phyloP scores from a whole-genome alignment of 805 yeast genomes.

The Candida argentea region DNA sequence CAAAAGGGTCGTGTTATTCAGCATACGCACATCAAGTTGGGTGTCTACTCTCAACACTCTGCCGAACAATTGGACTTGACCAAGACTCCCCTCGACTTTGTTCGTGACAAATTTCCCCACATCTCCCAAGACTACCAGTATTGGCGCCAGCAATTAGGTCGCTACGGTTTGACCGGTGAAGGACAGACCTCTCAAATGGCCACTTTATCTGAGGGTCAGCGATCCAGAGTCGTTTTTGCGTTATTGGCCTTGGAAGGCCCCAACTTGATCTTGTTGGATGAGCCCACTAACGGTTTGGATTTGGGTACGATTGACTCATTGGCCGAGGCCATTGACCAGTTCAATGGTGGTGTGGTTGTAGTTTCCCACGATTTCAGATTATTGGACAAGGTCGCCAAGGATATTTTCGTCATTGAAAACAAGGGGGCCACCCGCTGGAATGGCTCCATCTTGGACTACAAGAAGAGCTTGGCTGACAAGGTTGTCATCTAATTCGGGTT shows the following conservation, averaged over 20 bases:
- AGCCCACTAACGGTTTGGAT: slow-evolving; percentile 99
- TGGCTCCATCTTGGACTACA: slow-evolving; percentile 81
- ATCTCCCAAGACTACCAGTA: slow-evolving; percentile 97
- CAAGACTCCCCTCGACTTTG: slow-evolving; percentile 91
- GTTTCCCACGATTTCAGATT: slow-evolving; percentile 99
- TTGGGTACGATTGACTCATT: slow-evolving; percentile 96
- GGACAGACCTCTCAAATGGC: slow-evolving; percentile 99
- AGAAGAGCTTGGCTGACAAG: slow-evolving; percentile 86
- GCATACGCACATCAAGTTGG: slow-evolving; percentile 95
- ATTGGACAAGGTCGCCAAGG: slow-evolving; percentile 94
- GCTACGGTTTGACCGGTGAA: slow-evolving; percentile 98
- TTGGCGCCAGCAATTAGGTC: slow-evolving; percentile 96
- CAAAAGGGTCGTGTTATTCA: slow-evolving; percentile 93
- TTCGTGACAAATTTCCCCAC: slow-evolving; percentile 82
- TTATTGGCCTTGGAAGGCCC: slow-evolving; percentile 91
- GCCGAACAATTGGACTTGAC: slow-evolving; percentile 96
- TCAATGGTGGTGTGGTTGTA: slow-evolving; percentile 96
- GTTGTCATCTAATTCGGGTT: slow-evolving; percentile 60
- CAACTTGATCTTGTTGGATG: slow-evolving; percentile 89
- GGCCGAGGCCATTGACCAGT: slow-evolving; percentile 90
- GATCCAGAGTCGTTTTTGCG: slow-evolving; percentile 98
- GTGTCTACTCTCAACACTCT: slow-evolving; percentile 98
- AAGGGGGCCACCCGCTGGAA: slow-evolving; percentile 96
- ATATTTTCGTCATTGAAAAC: slow-evolving; percentile 92
- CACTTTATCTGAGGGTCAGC: slow-evolving; percentile 96